phyloP scores from a whole-genome alignment of 2,329 filamentous ascomycete genomes.

The Sclerotinia subarctica region DNA sequence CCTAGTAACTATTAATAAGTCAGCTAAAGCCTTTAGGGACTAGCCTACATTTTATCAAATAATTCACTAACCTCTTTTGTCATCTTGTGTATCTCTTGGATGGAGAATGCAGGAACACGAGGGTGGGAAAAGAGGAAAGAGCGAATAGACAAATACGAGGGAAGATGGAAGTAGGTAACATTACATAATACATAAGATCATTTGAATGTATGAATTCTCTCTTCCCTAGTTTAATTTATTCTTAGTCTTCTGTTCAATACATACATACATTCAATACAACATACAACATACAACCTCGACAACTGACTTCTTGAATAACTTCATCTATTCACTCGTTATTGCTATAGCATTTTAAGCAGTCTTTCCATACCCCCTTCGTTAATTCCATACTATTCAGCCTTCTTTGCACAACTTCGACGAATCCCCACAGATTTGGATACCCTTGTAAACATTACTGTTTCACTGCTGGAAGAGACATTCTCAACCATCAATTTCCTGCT shows the following conservation, averaged over 20 bases:
- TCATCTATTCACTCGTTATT: constrained; percentile 2
- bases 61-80: neutral
- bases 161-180: neutral
- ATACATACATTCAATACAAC: neutral
- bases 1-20: constrained; percentile 1
- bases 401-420: neutral
- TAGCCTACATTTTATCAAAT: constrained; percentile 6
- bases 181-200: neutral
- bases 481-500: constrained; percentile 10
- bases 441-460: constrained; percentile 6
- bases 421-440: constrained; percentile 8
- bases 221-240: neutral
- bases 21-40: too few species aligned
- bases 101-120: constrained; percentile 20
- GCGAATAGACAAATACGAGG: neutral
- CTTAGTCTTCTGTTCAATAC: neutral
- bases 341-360: neutral
- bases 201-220: neutral
- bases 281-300: neutral
- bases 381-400: neutral
- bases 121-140: neutral
- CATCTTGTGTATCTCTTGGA: neutral
- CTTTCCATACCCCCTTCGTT: neutral
- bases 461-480: constrained; percentile 4
- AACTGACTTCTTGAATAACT: neutral